A percentile compares a stretch with the other conserved stretches of the same genome.
Evolutionary conservation across 2,329 filamentous ascomycete species (phyloP).

Genomic region (Diaporthe sp.): DNA sequence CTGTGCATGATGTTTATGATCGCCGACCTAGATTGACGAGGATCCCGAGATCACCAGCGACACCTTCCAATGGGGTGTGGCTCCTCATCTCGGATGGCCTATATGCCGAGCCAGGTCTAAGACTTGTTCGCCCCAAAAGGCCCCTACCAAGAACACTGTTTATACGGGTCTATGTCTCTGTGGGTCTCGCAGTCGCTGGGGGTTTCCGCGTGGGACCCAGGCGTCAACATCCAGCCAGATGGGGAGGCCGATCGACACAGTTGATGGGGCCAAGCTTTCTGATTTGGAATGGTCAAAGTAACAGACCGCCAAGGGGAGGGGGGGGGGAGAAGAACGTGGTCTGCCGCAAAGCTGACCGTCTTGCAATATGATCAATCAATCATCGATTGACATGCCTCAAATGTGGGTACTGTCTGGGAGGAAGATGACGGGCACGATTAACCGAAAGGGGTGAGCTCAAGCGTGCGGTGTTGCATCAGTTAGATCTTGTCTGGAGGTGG

Average conservation of each 20-base stretch:
- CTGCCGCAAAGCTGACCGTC: constrained; percentile 20
- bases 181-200: neutral
- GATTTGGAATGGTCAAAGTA: constrained; percentile 18
- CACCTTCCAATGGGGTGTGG: constrained; percentile 17
- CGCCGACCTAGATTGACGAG: constrained; percentile 20
- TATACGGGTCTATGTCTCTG: constrained; percentile 3
- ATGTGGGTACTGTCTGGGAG: constrained; percentile 18
- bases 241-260: constrained; percentile 13
- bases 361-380: constrained; percentile 14
- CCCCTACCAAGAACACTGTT: neutral
- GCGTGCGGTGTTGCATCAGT: constrained; percentile 30
- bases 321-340: neutral
- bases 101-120: constrained; percentile 33
- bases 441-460: constrained; percentile 10
- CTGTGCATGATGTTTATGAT: constrained; percentile 30
- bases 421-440: constrained; percentile 1
- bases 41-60: constrained; percentile 30
- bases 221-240: constrained; percentile 10
- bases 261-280: constrained; percentile 6
- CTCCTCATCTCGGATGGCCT: constrained; percentile 39
- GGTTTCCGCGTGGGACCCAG: neutral
- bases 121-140: neutral
- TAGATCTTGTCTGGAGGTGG: constrained; percentile 35
- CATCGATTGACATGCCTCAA: constrained; percentile 7
- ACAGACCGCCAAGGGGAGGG: neutral